These are phyloP conservation scores for Ceratobasidium sp. DNA, from an alignment of 1,284 basidiomycete genomes.

Conservation along the genomic window DNA sequence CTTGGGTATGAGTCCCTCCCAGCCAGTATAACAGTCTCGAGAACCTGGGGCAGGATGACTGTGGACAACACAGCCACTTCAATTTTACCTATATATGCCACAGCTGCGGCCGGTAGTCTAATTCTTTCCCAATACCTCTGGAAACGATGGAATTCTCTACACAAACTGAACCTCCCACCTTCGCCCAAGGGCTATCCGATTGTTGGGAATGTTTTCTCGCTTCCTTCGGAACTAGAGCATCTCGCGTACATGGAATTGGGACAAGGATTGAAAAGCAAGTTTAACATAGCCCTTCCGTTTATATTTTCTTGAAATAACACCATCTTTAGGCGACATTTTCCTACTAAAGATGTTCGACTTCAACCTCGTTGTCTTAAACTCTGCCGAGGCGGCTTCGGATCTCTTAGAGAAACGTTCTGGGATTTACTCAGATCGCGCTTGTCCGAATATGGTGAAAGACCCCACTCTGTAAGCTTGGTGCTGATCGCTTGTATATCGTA, in stretches of 20 bases:
- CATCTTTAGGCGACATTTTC: conserved; percentile 15
- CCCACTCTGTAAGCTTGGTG: conserved; percentile 15
- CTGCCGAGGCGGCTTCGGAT: conserved; percentile 1
- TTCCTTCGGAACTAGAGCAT: conserved; percentile 20
- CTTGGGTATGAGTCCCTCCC: no score
- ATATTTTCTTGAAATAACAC: no score
- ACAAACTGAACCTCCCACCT: neutral
- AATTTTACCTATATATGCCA: no score
- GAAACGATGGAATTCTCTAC: no score
- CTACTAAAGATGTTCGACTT: conserved; percentile 12
- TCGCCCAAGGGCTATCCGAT: conserved; percentile 11
- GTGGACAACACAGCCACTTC: no score
- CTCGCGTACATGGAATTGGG: conserved; percentile 11
- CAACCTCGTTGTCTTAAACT: conserved; percentile 10
- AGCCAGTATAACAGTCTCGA: no score
- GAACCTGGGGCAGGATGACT: no score
- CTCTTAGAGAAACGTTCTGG: conserved; percentile 20
- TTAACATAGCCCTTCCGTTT: no score
- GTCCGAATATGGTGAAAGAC: conserved; percentile 15
- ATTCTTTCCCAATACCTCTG: no score
- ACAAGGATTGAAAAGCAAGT: conserved; percentile 13
- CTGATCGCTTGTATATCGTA: neutral
- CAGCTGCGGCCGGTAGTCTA: no score
- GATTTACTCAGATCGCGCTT: conserved; percentile 26
- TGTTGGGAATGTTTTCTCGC: conserved; percentile 34